These are phyloP conservation scores for Marchantia polymorpha DNA, from an alignment of 225 moss, liverwort and hornwort genomes.

Conservation along the genomic window DNA sequence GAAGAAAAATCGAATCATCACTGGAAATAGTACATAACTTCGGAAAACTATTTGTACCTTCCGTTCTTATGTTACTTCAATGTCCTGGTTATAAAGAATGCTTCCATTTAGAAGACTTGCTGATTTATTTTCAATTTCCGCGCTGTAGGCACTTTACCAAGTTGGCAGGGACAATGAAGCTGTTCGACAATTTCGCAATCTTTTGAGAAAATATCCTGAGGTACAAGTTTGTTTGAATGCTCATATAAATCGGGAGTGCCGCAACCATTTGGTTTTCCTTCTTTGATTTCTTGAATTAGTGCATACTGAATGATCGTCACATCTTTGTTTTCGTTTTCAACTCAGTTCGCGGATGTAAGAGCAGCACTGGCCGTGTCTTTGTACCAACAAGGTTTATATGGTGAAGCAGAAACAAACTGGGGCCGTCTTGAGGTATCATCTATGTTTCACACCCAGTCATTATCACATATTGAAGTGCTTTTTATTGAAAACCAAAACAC, in stretches of 20 bases:
- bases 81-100: too few species aligned
- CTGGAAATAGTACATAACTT: too few species aligned
- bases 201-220: slow-evolving; percentile 88
- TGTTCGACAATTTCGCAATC: slow-evolving; percentile 74
- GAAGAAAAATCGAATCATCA: too few species aligned
- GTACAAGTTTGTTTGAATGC: slow-evolving; percentile 24
- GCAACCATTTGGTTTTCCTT: too few species aligned
- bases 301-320: background rate
- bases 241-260: too few species aligned
- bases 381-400: slow-evolving; percentile 77
- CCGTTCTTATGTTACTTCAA: too few species aligned
- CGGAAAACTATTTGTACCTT: too few species aligned
- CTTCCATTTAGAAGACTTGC: background rate
- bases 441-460: too few species aligned
- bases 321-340: background rate
- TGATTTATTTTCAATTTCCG: background rate
- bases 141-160: slow-evolving; percentile 76
- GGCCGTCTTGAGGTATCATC: slow-evolving; percentile 66
- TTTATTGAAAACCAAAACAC: too few species aligned
- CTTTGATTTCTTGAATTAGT: too few species aligned
- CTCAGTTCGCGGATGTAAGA: slow-evolving; percentile 90
- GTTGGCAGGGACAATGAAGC: slow-evolving; percentile 97
- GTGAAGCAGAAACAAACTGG: slow-evolving; percentile 98
- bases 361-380: slow-evolving; percentile 90
- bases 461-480: background rate